These are phyloP conservation scores for Chlorociboria aeruginascens DNA, from an alignment of 495 filamentous ascomycete species.

Conservation along the genomic window DNA sequence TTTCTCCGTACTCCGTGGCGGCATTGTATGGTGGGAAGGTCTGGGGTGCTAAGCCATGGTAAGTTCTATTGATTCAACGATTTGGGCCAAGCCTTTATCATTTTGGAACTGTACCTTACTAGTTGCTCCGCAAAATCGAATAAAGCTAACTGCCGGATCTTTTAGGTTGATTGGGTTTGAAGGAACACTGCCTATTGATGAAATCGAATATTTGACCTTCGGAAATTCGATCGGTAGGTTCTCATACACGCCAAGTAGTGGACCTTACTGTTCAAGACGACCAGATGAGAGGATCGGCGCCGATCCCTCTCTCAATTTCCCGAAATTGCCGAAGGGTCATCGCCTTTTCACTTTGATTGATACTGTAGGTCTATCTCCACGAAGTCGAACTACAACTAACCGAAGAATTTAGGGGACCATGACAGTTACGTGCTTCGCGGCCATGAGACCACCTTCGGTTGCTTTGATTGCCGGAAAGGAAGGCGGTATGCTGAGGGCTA, in stretches of 20 bases:
- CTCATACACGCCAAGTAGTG: background rate
- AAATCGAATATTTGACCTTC: constrained; percentile 19
- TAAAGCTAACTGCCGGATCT: no score
- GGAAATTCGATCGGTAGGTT: constrained; percentile 8
- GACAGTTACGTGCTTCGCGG: constrained; percentile 26
- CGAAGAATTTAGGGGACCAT: background rate
- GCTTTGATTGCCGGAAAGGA: constrained; percentile 25
- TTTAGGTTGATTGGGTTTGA: constrained; percentile 20
- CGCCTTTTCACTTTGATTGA: constrained; percentile 20
- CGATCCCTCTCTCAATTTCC: background rate
- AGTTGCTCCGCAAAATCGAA: no score
- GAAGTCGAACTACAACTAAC: no score
- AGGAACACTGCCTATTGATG: constrained; percentile 12
- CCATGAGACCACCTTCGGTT: constrained; percentile 24
- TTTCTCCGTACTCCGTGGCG: constrained; percentile 6
- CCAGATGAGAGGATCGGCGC: background rate
- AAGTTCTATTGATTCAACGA: no score
- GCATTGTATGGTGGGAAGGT: constrained; percentile 14
- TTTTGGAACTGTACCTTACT: no score
- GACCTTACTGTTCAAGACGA: constrained; percentile 1
- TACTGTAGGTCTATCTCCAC: background rate
- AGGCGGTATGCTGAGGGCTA: constrained; percentile 29
- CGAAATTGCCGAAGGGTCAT: constrained; percentile 2
- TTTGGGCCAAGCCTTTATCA: no score
- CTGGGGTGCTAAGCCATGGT: constrained; percentile 2